Evolutionary conservation across 345 rosid genomes (phyloP).

Genomic region (Eucalyptus albens): DNA sequence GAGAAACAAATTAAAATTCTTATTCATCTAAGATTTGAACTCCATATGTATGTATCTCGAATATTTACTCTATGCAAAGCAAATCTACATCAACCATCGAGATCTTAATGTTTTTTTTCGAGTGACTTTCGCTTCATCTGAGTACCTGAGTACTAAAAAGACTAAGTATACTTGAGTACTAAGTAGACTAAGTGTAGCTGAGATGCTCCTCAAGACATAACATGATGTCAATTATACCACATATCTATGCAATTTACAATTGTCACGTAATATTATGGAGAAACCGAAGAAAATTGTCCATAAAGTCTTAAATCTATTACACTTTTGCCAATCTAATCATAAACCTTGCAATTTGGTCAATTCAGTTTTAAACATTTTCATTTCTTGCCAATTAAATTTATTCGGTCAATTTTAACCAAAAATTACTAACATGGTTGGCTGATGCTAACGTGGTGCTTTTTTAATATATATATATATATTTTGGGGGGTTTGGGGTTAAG

Average conservation of each 20-base stretch:
- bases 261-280: background rate
- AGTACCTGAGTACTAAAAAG: background rate
- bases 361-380: no score
- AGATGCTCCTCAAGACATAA: background rate
- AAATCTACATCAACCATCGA: background rate
- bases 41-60: background rate
- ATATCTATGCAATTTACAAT: background rate
- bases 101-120: background rate
- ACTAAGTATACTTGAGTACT: background rate
- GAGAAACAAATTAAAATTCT: background rate
- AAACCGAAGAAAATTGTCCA: background rate
- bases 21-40: background rate
- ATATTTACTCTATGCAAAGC: background rate
- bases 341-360: no score
- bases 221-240: fast-evolving
- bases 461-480: no score
- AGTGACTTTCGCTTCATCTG: background rate
- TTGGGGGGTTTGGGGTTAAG: no score
- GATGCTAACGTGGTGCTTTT: no score
- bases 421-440: fast-evolving
- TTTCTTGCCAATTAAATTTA: no score
- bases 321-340: no score
- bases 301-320: fast-evolving
- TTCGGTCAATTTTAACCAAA: fast-evolving
- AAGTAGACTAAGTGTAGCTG: background rate